A percentile compares a stretch with the other conserved stretches of the same genome.
phyloP scores from a whole-genome alignment of 345 rosid genomes.

The Cardiospermum halicacabum region DNA sequence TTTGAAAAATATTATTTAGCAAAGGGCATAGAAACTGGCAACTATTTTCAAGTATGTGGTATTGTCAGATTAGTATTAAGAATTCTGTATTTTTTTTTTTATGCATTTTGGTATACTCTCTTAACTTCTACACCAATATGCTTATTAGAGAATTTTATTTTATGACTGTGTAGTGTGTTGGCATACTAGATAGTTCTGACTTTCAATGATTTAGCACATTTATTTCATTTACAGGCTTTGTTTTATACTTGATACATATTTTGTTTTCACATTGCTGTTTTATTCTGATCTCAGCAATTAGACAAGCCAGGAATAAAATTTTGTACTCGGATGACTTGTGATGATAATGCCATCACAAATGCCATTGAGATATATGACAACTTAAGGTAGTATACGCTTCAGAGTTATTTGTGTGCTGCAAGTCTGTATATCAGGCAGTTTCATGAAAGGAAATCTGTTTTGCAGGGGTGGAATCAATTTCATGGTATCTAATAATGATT shows the following conservation, averaged over 20 bases:
- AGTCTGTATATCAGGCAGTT: neutral
- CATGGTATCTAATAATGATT: constrained; percentile 53
- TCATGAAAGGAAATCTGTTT: constrained; percentile 15
- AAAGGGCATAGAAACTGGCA: too few species aligned
- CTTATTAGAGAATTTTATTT: neutral
- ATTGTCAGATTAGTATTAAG: neutral
- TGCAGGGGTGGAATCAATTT: constrained; percentile 54
- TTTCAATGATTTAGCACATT: neutral
- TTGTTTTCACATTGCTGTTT: constrained; percentile 10
- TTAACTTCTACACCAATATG: too few species aligned
- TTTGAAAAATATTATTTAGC: neutral
- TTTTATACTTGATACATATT: neutral
- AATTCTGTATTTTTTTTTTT: too few species aligned
- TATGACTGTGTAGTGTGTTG: neutral
- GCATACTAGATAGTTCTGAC: neutral
- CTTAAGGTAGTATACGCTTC: constrained; percentile 32
- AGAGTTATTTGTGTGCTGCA: neutral
- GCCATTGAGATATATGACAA: constrained; percentile 55
- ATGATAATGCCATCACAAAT: constrained; percentile 63
- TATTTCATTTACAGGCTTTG: neutral
- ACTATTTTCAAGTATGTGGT: too few species aligned
- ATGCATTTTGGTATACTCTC: too few species aligned
- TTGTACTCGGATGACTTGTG: constrained; percentile 47
- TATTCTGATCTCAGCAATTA: constrained; percentile 32
- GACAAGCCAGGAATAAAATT: constrained; percentile 52